Evolutionary conservation across 2,329 filamentous ascomycete species (phyloP).

Genomic region (Fusarium subglutinans): DNA sequence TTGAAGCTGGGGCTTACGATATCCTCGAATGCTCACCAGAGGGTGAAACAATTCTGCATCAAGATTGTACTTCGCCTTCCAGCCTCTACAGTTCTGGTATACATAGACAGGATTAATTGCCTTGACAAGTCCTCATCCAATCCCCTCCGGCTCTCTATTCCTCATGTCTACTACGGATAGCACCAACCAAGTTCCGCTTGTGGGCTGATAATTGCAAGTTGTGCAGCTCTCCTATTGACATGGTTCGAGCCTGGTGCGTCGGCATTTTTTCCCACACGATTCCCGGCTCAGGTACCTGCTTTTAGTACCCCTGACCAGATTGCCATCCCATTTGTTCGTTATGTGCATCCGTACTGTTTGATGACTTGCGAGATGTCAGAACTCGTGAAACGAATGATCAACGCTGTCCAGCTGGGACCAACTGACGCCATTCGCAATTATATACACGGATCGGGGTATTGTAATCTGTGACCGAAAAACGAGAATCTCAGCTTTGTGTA

Average conservation of each 20-base stretch:
- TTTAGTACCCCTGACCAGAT: constrained; percentile 15
- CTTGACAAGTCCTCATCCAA: neutral
- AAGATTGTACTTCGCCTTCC: neutral
- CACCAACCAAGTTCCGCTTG: constrained; percentile 13
- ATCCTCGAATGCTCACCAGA: neutral
- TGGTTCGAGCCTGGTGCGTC: constrained; percentile 32
- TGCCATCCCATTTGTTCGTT: constrained; percentile 2
- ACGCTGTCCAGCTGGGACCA: constrained; percentile 4
- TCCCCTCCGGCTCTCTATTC: neutral
- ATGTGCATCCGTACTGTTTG: constrained; percentile 10
- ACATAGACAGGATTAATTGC: neutral
- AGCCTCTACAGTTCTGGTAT: neutral
- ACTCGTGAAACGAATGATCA: constrained; percentile 5
- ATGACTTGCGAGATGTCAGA: neutral
- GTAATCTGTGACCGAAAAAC: neutral
- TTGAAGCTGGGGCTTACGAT: neutral
- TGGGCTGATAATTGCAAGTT: constrained; percentile 29
- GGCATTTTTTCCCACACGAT: constrained; percentile 5
- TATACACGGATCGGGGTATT: neutral
- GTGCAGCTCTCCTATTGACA: constrained; percentile 12
- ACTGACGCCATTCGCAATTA: constrained; percentile 28
- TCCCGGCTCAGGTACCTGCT: constrained; percentile 13
- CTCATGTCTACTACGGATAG: neutral
- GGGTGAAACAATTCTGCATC: constrained; percentile 8
- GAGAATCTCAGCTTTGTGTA: neutral